Conservation (phyloP, 306 rosid species). For the Cicer chorassanicum region DNA sequence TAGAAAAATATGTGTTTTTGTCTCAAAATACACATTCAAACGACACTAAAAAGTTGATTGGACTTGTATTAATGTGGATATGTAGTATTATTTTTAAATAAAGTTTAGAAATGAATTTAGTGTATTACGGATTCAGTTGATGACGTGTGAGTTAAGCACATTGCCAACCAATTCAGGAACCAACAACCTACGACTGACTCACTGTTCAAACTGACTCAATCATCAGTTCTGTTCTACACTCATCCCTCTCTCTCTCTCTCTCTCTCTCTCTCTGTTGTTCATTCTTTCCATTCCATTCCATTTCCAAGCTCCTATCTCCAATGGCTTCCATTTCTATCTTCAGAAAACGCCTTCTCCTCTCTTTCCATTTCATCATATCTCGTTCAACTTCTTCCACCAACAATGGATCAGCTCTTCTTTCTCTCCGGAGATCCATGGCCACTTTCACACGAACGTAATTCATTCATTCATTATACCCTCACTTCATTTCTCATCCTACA, state of each 20-base stretch:
- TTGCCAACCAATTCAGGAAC: not conserved
- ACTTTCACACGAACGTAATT: constrained; percentile 83
- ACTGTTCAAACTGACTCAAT: not conserved
- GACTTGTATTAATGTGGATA: no score
- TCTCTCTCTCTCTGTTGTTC: not conserved
- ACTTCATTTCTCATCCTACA: not conserved
- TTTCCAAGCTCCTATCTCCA: constrained; percentile 10
- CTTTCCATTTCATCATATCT: constrained; percentile 40
- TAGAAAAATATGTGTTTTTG: no score
- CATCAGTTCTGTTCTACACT: not conserved
- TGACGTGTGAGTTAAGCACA: constrained; percentile 12
- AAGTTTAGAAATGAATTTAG: not conserved
- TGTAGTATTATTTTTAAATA: no score
- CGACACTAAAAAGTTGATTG: no score
- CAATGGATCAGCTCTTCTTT: constrained; percentile 42
- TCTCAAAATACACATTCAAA: no score
- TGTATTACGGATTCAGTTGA: constrained; percentile 37
- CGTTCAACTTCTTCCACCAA: constrained; percentile 10
- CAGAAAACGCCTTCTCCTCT: constrained; percentile 45
- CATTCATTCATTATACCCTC: not conserved
- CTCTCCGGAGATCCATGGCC: constrained; percentile 80
- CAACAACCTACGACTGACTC: constrained; percentile 37
- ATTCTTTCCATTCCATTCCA: constrained; percentile 13
- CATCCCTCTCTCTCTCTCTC: not conserved
- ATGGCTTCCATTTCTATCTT: constrained; percentile 49